Conservation (phyloP, 2,329 filamentous ascomycete genomes). For the Calonectria pseudoreteaudii region DNA sequence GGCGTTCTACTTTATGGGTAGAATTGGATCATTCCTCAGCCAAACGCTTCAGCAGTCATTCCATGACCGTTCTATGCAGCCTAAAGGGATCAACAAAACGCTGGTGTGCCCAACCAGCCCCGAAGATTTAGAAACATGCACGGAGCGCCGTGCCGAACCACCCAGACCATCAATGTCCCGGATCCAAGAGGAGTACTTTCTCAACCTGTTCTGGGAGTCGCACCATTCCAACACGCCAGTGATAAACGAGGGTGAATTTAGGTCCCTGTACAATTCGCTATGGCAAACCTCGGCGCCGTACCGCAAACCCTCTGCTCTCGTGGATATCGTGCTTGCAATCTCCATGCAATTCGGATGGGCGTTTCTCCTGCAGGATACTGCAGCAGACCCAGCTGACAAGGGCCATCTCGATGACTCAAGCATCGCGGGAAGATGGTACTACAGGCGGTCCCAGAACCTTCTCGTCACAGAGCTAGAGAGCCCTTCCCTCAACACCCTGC, state of each 20-base stretch:
- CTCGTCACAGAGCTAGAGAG: conserved; percentile 58
- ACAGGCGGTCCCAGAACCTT: conserved; percentile 58
- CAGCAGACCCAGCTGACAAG: background rate
- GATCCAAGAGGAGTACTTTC: conserved; percentile 59
- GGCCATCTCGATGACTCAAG: conserved; percentile 48
- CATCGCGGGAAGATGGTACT: conserved; percentile 59
- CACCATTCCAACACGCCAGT: conserved; percentile 55
- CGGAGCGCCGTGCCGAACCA: background rate
- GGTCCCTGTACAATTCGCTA: conserved; percentile 54
- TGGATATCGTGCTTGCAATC: conserved; percentile 65
- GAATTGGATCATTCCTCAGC: conserved; percentile 53
- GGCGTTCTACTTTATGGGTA: conserved; percentile 57
- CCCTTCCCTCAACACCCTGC: conserved; percentile 59
- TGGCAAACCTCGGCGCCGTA: conserved; percentile 40
- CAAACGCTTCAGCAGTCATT: conserved; percentile 45
- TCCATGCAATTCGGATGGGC: conserved; percentile 60
- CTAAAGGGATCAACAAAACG: conserved; percentile 28
- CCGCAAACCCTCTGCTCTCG: conserved; percentile 59
- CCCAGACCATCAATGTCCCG: conserved; percentile 50
- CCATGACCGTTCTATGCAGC: conserved; percentile 26
- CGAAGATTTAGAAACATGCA: background rate
- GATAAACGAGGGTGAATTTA: conserved; percentile 57
- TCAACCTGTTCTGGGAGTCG: conserved; percentile 59
- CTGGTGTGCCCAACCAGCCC: conserved; percentile 15
- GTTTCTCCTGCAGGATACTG: conserved; percentile 28